Evolutionary conservation across 2,329 filamentous ascomycete species (phyloP).

Genomic region (Talaromyces rugulosus): DNA sequence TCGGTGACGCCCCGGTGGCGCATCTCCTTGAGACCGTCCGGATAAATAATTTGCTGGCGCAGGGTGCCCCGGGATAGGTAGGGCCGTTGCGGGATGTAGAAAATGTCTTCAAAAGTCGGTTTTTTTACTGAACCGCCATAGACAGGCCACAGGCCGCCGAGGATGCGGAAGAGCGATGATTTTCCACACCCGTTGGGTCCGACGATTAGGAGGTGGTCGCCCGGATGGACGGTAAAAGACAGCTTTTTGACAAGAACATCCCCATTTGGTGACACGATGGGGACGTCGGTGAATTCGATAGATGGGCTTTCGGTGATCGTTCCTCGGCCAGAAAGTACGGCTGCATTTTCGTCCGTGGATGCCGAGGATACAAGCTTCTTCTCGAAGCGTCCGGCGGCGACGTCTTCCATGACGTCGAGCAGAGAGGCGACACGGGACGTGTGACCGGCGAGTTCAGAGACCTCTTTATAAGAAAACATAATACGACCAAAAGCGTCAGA

Average conservation of each 20-base stretch:
- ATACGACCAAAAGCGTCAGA: conserved; percentile 93
- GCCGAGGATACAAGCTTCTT: conserved; percentile 94
- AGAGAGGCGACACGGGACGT: conserved; percentile 87
- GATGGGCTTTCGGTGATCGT: conserved; percentile 75
- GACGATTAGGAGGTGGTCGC: conserved; percentile 89
- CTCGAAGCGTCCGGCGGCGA: conserved; percentile 83
- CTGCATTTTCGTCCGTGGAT: conserved; percentile 73
- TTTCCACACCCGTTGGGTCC: conserved; percentile 98
- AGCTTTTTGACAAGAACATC: conserved; percentile 83
- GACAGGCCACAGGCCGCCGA: conserved; percentile 94
- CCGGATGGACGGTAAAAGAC: conserved; percentile 79
- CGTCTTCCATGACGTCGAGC: conserved; percentile 90
- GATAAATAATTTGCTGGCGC: conserved; percentile 96
- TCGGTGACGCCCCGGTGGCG: conserved; percentile 79
- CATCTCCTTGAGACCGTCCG: conserved; percentile 83
- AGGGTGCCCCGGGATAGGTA: conserved; percentile 88
- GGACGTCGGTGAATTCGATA: conserved; percentile 82
- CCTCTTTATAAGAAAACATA: conserved; percentile 97
- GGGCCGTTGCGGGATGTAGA: conserved; percentile 94
- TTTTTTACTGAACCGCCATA: conserved; percentile 93
- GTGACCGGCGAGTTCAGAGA: conserved; percentile 92
- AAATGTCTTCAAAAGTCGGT: conserved; percentile 87
- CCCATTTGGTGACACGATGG: conserved; percentile 94
- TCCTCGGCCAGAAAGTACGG: conserved; percentile 77
- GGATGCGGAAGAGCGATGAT: conserved; percentile 90